phyloP scores from a whole-genome alignment of 805 yeast genomes.

The Zygoascus biomembranicola region DNA sequence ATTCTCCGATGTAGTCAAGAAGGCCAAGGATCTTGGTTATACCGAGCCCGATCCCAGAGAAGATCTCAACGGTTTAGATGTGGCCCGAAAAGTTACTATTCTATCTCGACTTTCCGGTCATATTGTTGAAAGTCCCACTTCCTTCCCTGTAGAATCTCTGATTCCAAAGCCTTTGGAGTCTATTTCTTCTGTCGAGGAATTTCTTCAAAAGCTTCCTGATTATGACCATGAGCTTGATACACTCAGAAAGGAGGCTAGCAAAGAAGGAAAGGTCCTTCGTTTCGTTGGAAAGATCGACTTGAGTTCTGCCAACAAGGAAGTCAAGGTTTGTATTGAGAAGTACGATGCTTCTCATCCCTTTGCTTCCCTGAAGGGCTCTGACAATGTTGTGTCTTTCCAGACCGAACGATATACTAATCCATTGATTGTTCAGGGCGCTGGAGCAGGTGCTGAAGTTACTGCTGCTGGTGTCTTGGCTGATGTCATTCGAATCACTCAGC shows the following conservation, averaged over 20 bases:
- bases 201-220: conserved; percentile 69
- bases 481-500: conserved; percentile 82
- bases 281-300: conserved; percentile 89
- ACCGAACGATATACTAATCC: conserved; percentile 92
- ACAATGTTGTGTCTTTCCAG: conserved; percentile 86
- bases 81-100: conserved; percentile 96
- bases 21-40: conserved; percentile 87
- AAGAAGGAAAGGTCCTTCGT: conserved; percentile 80
- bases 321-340: conserved; percentile 80
- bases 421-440: conserved; percentile 95
- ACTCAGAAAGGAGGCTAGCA: conserved; percentile 72
- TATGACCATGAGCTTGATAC: conserved; percentile 73
- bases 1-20: conserved; percentile 82
- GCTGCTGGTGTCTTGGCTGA: conserved; percentile 93
- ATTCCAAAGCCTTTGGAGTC: conserved; percentile 79
- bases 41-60: conserved; percentile 99
- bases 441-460: conserved; percentile 68
- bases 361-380: conserved; percentile 92
- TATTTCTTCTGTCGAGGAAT: conserved; percentile 57
- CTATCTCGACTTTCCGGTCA: conserved; percentile 89
- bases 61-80: conserved; percentile 95
- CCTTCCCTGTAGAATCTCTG: conserved; percentile 90
- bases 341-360: conserved; percentile 89
- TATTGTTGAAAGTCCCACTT: conserved; percentile 73
- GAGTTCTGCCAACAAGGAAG: conserved; percentile 40